Evolutionary conservation across 805 yeast genomes (phyloP).

Genomic region (Myxozyma lipomycoides): DNA sequence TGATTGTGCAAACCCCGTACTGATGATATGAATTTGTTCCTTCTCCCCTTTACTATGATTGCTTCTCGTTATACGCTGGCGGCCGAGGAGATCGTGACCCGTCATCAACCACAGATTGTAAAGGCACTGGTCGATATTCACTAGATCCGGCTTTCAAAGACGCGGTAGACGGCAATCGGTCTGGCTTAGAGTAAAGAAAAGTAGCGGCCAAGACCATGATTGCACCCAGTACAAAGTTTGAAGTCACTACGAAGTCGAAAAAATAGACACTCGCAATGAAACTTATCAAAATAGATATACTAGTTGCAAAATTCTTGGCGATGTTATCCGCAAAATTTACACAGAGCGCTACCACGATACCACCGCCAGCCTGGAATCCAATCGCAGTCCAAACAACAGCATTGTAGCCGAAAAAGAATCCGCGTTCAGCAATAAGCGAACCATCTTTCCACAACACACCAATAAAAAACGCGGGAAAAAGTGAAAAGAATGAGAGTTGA

Average conservation of each 20-base stretch:
- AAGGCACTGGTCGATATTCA: conserved; percentile 17
- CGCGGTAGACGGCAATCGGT: conserved; percentile 6
- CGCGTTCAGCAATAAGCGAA: conserved; percentile 35
- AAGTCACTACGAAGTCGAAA: conserved; percentile 38
- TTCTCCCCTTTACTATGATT: too few relatives aligned
- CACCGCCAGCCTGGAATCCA: conserved; percentile 41
- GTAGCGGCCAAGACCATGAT: conserved; percentile 39
- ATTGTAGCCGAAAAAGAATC: conserved; percentile 43
- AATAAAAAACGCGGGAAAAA: conserved; percentile 41
- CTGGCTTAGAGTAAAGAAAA: conserved; percentile 37
- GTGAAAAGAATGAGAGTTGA: conserved; percentile 41
- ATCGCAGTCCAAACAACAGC: conserved; percentile 40
- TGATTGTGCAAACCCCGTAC: too few relatives aligned
- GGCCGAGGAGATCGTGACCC: conserved; percentile 11
- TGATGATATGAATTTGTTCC: neutral
- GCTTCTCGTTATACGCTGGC: conserved; percentile 8
- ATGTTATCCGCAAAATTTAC: conserved; percentile 45
- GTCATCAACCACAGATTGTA: conserved; percentile 19
- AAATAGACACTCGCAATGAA: conserved; percentile 39
- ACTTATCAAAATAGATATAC: conserved; percentile 40
- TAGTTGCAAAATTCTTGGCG: conserved; percentile 43
- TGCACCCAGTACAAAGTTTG: conserved; percentile 39
- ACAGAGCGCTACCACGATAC: conserved; percentile 42
- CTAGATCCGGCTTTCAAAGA: neutral
- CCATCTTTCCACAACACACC: conserved; percentile 41